phyloP scores from a whole-genome alignment of 176 grass and related monocot genomes.

The Paspalum notatum region DNA sequence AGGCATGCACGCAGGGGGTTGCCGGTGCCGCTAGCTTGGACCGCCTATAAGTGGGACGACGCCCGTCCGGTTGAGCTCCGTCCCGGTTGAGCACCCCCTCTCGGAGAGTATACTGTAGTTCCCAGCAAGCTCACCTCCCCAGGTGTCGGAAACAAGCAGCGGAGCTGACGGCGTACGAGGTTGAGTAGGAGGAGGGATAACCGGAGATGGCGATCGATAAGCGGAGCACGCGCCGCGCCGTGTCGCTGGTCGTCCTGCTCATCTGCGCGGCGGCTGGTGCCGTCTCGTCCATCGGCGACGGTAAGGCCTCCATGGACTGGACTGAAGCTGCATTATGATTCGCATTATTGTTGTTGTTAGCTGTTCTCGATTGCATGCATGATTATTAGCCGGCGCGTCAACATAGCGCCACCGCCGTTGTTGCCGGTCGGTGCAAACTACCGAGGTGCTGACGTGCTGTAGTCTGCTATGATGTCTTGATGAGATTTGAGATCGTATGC shows the following conservation, averaged over 20 bases:
- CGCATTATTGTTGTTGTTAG: neutral
- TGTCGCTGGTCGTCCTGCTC: constrained; percentile 23
- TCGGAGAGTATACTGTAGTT: neutral
- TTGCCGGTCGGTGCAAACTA: neutral
- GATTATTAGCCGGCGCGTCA: neutral
- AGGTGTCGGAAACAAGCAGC: neutral
- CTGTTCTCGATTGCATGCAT: neutral
- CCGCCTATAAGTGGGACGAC: constrained; percentile 30
- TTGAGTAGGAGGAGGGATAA: neutral
- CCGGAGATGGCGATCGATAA: constrained; percentile 35
- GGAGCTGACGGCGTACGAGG: neutral
- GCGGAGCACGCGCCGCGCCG: neutral
- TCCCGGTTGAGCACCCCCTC: neutral
- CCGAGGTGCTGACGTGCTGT: neutral
- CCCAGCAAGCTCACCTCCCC: neutral
- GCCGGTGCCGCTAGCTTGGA: too few species aligned
- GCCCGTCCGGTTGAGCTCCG: constrained; percentile 1
- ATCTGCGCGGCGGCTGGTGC: constrained; percentile 17
- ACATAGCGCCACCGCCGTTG: neutral
- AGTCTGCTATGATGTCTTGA: neutral
- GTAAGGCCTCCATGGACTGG: constrained; percentile 14
- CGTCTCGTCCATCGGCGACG: constrained; percentile 20
- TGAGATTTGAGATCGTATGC: too few species aligned
- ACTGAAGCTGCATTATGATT: neutral
- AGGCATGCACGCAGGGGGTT: neutral